Percentiles rank a stretch among this genome's conserved stretches.
These are phyloP conservation scores for Aspergillus fischeri DNA, from an alignment of 2,329 filamentous ascomycete genomes.

Conservation along the genomic window DNA sequence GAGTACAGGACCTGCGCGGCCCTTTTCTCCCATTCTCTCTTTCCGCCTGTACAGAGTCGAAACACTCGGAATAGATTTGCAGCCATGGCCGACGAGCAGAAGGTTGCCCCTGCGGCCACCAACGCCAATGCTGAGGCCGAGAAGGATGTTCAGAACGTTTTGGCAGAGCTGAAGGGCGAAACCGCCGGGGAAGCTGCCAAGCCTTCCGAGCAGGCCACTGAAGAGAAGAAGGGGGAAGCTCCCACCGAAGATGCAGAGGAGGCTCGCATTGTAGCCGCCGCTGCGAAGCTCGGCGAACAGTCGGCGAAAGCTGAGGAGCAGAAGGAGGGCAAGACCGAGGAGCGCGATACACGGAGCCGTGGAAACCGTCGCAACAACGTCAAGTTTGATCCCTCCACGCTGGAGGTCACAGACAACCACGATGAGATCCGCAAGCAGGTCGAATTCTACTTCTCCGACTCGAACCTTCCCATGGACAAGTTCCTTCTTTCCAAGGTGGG, in stretches of 20 bases:
- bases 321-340: constrained; percentile 16
- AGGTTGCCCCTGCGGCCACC: constrained; percentile 21
- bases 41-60: background rate
- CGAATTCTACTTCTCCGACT: constrained; percentile 93
- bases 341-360: constrained; percentile 23
- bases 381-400: constrained; percentile 66
- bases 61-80: background rate
- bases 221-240: constrained; percentile 20
- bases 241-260: constrained; percentile 31
- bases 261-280: constrained; percentile 36
- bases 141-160: constrained; percentile 44
- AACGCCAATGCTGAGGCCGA: constrained; percentile 40
- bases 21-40: background rate
- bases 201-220: background rate
- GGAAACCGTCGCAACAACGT: constrained; percentile 50
- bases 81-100: constrained; percentile 38
- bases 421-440: constrained; percentile 83
- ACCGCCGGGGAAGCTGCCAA: constrained; percentile 11
- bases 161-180: constrained; percentile 43
- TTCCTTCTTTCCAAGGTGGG: constrained; percentile 77
- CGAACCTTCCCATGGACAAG: constrained; percentile 83
- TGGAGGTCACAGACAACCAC: constrained; percentile 70
- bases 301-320: constrained; percentile 35
- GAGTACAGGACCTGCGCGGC: background rate
- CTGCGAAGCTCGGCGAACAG: constrained; percentile 35